phyloP scores from a whole-genome alignment of 2,329 filamentous ascomycete species.

The Alternaria sp. region DNA sequence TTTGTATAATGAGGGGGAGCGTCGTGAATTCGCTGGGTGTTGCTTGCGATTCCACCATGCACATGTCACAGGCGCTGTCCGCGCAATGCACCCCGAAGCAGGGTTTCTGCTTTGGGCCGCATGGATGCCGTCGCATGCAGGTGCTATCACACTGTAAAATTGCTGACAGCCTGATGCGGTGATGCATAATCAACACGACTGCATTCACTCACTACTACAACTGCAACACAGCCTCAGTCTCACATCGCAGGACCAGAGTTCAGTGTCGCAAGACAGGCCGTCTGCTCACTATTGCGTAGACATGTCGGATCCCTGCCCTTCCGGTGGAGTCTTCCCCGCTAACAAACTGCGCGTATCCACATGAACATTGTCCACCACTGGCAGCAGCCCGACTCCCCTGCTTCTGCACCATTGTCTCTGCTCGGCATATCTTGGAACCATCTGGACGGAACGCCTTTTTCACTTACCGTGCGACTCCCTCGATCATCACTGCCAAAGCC shows the following conservation, averaged over 20 bases:
- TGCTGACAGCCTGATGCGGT: conserved; percentile 5
- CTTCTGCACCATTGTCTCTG: conserved; percentile 8
- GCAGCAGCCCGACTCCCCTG: conserved; percentile 14
- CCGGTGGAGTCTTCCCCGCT: conserved; percentile 21
- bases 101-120: conserved; percentile 3
- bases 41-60: background rate
- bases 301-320: conserved; percentile 2
- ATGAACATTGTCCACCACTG: conserved; percentile 5
- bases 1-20: background rate
- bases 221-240: background rate
- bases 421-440: background rate
- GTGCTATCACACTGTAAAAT: background rate
- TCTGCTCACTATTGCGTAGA: background rate
- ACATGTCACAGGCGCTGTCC: background rate
- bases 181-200: conserved; percentile 3
- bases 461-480: background rate
- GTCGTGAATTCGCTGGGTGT: background rate
- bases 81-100: conserved; percentile 1
- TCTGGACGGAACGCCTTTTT: background rate
- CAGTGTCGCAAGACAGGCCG: background rate
- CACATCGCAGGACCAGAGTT: background rate
- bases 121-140: conserved; percentile 7
- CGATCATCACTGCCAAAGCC: conserved; percentile 9
- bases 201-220: background rate
- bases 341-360: conserved; percentile 7